Evolutionary conservation across 805 yeast species (phyloP), one percentile per base, ranked within the genome.

Genomic region (Kazachstania bromeliacearum): DNA sequence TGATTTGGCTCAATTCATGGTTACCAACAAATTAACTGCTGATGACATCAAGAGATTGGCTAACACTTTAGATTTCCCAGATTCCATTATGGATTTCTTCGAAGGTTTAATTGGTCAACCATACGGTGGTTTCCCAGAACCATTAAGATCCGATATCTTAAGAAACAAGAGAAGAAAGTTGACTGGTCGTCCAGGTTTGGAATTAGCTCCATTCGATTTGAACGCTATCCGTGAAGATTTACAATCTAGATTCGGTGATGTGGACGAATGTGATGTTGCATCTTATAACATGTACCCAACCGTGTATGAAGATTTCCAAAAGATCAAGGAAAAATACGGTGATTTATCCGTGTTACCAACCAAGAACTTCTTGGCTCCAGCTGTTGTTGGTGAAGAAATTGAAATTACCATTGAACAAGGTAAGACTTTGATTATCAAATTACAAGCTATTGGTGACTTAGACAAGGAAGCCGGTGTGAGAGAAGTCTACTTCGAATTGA

Each of bases 51-150:
- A 69, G 59, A 79, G 80, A 59, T 75, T 92, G 50, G 98, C 99
- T 3, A 67, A 76, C 37, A 84, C 85, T 39, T 74, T 92, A 51
- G 98, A 92, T 66, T 89, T 92, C 95, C 99, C 98, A 45, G 96
- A 83, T 58, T 89, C 97, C 15, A 96, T 92, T 13, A 73, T 92
- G 60, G 99, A 92, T 65, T 92, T 92, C 76, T 87, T 92, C 74
- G 95, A 92, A 70, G 99, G 99, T 53, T 74, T 92, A 61, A 92
- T 92, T 84, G 99, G 99, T 60, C 92, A 92, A 48, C 99, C 99
- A 56, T 85, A 85, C 60, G 99, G 98, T 49, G 99, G 99, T 7
- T 92, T 92, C 95, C 98, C 99, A 41, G 99, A 92, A 67, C 98
- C 99, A 27, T 71, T 92, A 64, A 79, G 99, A 67, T 72, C 95